Conservation (phyloP, 2,329 filamentous ascomycete genomes). For the Teratosphaeria viscida region DNA sequence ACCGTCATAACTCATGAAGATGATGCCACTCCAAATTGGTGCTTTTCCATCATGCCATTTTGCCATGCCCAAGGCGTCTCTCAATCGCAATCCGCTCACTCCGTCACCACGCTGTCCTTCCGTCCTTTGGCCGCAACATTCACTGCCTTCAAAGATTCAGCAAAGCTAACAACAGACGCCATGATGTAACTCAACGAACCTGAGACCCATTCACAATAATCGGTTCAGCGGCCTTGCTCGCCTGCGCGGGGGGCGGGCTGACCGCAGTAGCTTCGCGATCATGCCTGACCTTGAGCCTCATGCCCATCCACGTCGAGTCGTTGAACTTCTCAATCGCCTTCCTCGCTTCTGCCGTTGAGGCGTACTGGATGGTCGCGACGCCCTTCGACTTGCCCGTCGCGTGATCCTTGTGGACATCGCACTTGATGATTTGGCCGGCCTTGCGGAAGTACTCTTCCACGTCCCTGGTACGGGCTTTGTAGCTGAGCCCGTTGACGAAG, state of each 20-base stretch:
- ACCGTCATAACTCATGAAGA: not conserved
- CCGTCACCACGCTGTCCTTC: not conserved
- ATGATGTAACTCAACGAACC: not conserved
- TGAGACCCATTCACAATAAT: constrained; percentile 12
- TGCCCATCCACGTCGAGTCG: constrained; percentile 12
- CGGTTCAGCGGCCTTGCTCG: constrained; percentile 4
- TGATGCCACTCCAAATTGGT: not conserved
- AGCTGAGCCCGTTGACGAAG: constrained; percentile 20
- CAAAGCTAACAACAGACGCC: not conserved
- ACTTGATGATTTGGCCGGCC: constrained; percentile 17
- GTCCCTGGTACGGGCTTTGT: constrained; percentile 16
- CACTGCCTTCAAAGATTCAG: not conserved
- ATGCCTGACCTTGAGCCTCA: constrained; percentile 15
- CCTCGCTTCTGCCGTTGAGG: constrained; percentile 14
- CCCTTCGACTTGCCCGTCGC: constrained; percentile 19
- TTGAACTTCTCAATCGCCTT: constrained; percentile 18
- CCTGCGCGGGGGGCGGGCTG: constrained; percentile 8
- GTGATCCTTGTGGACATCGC: constrained; percentile 16
- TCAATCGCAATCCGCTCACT: not conserved
- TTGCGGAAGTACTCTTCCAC: constrained; percentile 16
- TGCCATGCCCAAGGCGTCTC: not conserved
- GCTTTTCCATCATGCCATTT: not conserved
- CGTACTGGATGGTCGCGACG: constrained; percentile 18
- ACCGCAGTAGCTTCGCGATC: constrained; percentile 18
- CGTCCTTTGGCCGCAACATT: not conserved